A percentile compares a stretch with the other conserved stretches of the same genome.
These are phyloP conservation scores for Lyophyllum shimeji DNA, from an alignment of 768 basidiomycete genomes.

Conservation along the genomic window DNA sequence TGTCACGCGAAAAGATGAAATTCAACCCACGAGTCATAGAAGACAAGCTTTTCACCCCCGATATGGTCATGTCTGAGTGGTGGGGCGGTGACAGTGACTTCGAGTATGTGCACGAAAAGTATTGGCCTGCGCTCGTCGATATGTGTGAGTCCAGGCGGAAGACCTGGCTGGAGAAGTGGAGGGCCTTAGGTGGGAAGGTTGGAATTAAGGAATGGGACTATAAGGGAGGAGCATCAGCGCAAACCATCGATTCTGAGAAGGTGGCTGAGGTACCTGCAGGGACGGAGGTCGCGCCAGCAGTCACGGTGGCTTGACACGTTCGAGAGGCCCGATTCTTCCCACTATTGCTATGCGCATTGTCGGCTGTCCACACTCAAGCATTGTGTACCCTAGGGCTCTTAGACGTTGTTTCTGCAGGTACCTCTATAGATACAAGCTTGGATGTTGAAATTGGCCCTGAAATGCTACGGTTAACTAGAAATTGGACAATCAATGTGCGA, in stretches of 20 bases:
- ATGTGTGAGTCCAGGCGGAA: conserved; percentile 52
- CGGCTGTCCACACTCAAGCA: neutral
- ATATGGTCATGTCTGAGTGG: conserved; percentile 66
- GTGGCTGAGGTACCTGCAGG: neutral
- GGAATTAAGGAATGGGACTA: conserved; percentile 83
- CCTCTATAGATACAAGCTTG: neutral
- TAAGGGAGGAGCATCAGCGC: conserved; percentile 35
- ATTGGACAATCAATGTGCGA: too few species aligned
- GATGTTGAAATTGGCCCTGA: neutral
- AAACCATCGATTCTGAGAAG: conserved; percentile 1
- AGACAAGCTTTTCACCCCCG: conserved; percentile 65
- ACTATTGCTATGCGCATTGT: too few species aligned
- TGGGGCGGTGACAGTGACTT: conserved; percentile 74
- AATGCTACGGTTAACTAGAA: too few species aligned
- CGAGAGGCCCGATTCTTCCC: too few species aligned
- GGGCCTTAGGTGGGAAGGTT: conserved; percentile 59
- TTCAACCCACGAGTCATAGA: conserved; percentile 70
- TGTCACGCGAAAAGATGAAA: conserved; percentile 72
- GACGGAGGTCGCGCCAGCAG: neutral
- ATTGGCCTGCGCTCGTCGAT: conserved; percentile 67
- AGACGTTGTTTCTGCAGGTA: neutral
- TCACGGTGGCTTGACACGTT: neutral
- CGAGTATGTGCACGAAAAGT: conserved; percentile 70
- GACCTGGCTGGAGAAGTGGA: conserved; percentile 62
- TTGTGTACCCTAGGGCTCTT: neutral